phyloP scores from a whole-genome alignment of 257 asterid species.

The Pogostemon cablin region DNA sequence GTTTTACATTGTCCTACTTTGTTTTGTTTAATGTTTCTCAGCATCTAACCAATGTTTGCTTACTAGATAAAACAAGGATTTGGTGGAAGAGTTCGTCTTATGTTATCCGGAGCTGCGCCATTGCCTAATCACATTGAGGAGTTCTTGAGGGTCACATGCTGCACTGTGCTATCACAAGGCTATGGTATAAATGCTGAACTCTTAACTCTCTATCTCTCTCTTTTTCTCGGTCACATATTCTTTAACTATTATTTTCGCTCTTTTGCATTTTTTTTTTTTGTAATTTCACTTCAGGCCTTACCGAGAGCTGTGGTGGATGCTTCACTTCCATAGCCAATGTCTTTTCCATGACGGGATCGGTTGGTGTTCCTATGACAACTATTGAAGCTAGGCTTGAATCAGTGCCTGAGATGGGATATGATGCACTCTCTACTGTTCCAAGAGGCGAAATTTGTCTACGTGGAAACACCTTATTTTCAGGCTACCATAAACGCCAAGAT shows the following conservation, averaged over 20 bases:
- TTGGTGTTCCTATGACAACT: constrained; percentile 87
- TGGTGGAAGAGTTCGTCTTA: constrained; percentile 92
- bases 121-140: constrained; percentile 85
- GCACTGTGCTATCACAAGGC: constrained; percentile 84
- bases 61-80: constrained; percentile 79
- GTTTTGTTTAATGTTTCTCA: not conserved
- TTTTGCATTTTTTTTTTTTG: not conserved
- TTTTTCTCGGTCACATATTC: no score
- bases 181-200: constrained; percentile 53
- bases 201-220: not conserved
- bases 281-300: constrained; percentile 59
- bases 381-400: constrained; percentile 92
- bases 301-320: constrained; percentile 84
- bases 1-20: constrained; percentile 10
- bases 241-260: not conserved
- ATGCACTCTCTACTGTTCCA: constrained; percentile 68
- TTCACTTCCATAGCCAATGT: constrained; percentile 78
- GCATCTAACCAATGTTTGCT: not conserved
- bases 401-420: constrained; percentile 93
- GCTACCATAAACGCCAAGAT: constrained; percentile 86
- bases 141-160: constrained; percentile 84
- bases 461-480: constrained; percentile 80
- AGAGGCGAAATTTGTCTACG: constrained; percentile 90
- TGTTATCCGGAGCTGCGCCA: constrained; percentile 96
- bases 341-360: constrained; percentile 79